A percentile compares a stretch with the other conserved stretches of the same genome.
Evolutionary conservation across 106 monocot genomes (phyloP).

Genomic region (Phalaenopsis aphrodite): DNA sequence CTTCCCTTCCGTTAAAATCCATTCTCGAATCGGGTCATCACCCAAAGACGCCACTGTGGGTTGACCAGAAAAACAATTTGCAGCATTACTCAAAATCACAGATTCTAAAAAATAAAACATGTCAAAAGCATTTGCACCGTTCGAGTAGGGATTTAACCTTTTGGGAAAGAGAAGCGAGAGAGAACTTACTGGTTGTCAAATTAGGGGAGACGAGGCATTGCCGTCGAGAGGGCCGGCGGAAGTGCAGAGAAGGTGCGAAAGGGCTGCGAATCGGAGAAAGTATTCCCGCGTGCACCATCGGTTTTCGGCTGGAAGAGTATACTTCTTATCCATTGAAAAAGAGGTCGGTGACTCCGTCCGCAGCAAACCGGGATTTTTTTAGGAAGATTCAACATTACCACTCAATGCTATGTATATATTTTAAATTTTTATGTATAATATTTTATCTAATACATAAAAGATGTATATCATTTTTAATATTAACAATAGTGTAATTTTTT

Average conservation of each 20-base stretch:
- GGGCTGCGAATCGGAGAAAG: background rate
- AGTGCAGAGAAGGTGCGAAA: background rate
- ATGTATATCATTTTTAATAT: no score
- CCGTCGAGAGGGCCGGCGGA: background rate
- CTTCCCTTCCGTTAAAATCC: constrained; percentile 92
- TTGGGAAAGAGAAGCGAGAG: background rate
- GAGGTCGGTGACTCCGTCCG: no score
- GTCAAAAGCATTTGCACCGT: background rate
- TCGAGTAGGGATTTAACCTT: background rate
- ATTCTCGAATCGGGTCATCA: constrained; percentile 70
- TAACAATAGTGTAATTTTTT: no score
- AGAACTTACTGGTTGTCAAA: constrained; percentile 10
- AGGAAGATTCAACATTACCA: no score
- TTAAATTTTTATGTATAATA: no score
- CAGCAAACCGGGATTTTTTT: no score
- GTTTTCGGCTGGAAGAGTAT: background rate
- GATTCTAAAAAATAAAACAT: background rate
- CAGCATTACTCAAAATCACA: background rate
- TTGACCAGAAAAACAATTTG: constrained; percentile 4
- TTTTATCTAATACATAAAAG: no score
- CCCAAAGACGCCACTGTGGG: constrained; percentile 59
- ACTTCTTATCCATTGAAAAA: background rate
- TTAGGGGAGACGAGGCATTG: background rate
- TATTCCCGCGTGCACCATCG: constrained; percentile 6
- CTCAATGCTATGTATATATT: no score